Conservation (phyloP, 2,329 filamentous ascomycete genomes). For the Alternaria gansuensis region DNA sequence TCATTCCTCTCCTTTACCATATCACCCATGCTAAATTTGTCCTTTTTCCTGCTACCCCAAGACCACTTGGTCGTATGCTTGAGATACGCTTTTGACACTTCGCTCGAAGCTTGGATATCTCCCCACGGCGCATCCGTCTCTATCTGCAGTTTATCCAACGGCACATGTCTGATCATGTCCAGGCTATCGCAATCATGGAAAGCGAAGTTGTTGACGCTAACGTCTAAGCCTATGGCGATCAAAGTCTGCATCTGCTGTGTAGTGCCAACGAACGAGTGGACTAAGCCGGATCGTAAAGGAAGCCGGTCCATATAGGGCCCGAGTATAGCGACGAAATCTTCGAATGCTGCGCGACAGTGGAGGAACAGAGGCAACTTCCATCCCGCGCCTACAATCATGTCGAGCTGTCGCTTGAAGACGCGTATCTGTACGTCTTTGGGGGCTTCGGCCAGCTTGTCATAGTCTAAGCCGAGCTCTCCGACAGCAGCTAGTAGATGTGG, state of each 20-base stretch:
- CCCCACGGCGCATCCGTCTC: slow-evolving; percentile 63
- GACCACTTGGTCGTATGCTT: slow-evolving; percentile 52
- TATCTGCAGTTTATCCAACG: slow-evolving; percentile 56
- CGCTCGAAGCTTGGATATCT: slow-evolving; percentile 50
- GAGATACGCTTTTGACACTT: slow-evolving; percentile 57
- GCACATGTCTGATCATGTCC: slow-evolving; percentile 56
- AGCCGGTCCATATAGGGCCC: slow-evolving; percentile 52
- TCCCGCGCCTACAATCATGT: slow-evolving; percentile 48
- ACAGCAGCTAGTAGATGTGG: slow-evolving; percentile 55
- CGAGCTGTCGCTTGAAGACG: slow-evolving; percentile 56
- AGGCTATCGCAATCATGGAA: slow-evolving; percentile 54
- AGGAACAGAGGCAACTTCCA: slow-evolving; percentile 55
- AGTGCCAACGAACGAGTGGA: slow-evolving; percentile 56
- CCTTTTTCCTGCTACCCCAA: slow-evolving; percentile 58
- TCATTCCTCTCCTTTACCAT: slow-evolving; percentile 65
- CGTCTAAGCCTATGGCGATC: slow-evolving; percentile 52
- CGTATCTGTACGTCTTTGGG: slow-evolving; percentile 55
- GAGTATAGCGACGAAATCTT: slow-evolving; percentile 57
- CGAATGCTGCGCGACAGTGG: slow-evolving; percentile 56
- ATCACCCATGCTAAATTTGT: slow-evolving; percentile 57
- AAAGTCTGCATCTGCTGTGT: slow-evolving; percentile 54
- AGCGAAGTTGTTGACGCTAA: slow-evolving; percentile 63
- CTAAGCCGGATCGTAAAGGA: slow-evolving; percentile 47
- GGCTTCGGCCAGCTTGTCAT: slow-evolving; percentile 58
- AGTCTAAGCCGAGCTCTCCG: slow-evolving; percentile 63